Percentiles rank a stretch among this genome's conserved stretches.
phyloP scores from a whole-genome alignment of 768 basidiomycete species.

The Trametes sanguinea region DNA sequence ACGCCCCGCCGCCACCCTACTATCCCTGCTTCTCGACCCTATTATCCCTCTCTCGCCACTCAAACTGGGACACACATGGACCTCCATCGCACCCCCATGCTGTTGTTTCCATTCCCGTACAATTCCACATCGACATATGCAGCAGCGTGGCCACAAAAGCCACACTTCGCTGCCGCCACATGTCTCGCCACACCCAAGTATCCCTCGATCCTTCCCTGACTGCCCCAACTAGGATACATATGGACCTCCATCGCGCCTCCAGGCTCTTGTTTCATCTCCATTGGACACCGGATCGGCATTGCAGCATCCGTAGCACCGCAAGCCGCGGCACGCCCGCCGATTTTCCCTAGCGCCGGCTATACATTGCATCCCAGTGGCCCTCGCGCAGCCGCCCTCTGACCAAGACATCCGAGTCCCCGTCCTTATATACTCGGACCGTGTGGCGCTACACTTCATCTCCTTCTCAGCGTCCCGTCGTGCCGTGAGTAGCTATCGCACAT shows the following conservation, averaged over 20 bases:
- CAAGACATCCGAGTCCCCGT: not conserved
- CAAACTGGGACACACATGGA: constrained; percentile 9
- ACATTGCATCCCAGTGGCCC: not conserved
- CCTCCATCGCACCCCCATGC: not conserved
- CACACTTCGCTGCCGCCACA: not conserved
- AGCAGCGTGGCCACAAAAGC: too few species aligned
- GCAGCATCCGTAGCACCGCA: too few species aligned
- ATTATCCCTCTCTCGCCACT: not conserved
- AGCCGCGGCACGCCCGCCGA: too few species aligned
- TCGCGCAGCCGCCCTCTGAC: not conserved
- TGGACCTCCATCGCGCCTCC: not conserved
- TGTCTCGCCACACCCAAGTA: not conserved
- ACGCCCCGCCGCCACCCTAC: not conserved
- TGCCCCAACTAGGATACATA: constrained; percentile 3
- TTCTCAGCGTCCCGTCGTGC: not conserved
- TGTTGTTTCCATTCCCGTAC: not conserved
- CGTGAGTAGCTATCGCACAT: not conserved
- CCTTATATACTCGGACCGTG: not conserved
- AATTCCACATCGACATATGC: not conserved
- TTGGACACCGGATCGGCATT: not conserved
- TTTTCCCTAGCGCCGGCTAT: not conserved
- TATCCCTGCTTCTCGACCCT: not conserved
- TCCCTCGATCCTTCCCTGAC: not conserved
- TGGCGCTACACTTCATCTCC: not conserved
- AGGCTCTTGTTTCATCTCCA: not conserved